phyloP scores from a whole-genome alignment of 2,329 filamentous ascomycete genomes.

The Teratosphaeria gauchensis region DNA sequence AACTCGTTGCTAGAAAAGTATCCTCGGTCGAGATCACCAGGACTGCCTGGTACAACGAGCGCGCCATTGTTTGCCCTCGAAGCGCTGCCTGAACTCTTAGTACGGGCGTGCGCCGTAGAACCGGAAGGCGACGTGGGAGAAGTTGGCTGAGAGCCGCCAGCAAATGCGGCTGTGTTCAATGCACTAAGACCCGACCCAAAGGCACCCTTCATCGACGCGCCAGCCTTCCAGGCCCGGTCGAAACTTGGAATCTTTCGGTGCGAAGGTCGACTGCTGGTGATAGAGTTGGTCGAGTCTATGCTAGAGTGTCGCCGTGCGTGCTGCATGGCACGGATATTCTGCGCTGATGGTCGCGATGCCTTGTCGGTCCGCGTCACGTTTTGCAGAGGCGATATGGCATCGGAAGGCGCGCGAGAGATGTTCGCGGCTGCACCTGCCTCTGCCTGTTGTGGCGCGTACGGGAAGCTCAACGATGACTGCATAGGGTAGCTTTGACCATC shows the following conservation, averaged over 20 bases:
- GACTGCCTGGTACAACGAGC: conserved; percentile 19
- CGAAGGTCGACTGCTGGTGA: conserved; percentile 18
- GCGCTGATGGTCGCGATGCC: conserved; percentile 25
- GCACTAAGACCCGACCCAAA: neutral
- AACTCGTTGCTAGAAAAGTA: conserved; percentile 89
- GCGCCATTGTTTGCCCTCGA: neutral
- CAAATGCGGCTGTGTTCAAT: neutral
- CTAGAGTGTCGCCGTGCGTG: conserved; percentile 83
- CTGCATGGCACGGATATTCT: conserved; percentile 45
- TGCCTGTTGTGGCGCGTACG: neutral
- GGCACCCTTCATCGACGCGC: conserved; percentile 11
- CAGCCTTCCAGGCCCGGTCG: conserved; percentile 44
- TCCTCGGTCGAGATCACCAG: conserved; percentile 65
- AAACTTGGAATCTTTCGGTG: conserved; percentile 45
- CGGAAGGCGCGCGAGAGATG: conserved; percentile 2
- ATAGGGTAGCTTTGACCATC: conserved; percentile 8
- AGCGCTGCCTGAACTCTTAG: neutral
- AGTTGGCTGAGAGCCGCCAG: neutral
- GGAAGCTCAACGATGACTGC: neutral
- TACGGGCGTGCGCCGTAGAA: neutral
- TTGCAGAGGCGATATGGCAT: conserved; percentile 20
- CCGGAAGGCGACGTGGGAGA: neutral
- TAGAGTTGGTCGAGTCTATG: conserved; percentile 54
- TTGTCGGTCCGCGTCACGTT: conserved; percentile 24
- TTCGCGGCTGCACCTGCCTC: conserved; percentile 3